Conservation (phyloP, 2,329 filamentous ascomycete species). For the Achaetomium macrosporum region DNA sequence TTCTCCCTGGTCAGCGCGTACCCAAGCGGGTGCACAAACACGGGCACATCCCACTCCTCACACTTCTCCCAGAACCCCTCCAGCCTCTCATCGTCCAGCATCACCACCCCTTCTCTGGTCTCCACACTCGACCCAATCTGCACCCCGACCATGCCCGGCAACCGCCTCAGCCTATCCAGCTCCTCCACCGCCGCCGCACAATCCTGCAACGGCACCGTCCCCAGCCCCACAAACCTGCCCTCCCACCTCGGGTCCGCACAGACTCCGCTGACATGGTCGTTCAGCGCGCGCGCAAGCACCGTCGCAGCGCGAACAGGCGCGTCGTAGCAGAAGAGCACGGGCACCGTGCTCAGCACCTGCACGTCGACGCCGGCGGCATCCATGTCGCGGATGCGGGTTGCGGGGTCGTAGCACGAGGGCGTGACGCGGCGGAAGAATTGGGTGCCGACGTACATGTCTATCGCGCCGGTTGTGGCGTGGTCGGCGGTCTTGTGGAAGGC, state of each 20-base stretch:
- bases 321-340: constrained; percentile 35
- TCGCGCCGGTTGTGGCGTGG: constrained; percentile 13
- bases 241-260: constrained; percentile 21
- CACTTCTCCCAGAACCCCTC: constrained; percentile 31
- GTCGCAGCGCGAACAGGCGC: constrained; percentile 26
- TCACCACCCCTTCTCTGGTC: constrained; percentile 18
- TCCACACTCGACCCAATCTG: constrained; percentile 32
- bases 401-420: constrained; percentile 30
- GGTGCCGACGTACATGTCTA: constrained; percentile 33
- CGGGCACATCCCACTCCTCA: constrained; percentile 29
- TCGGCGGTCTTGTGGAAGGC: constrained; percentile 24
- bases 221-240: constrained; percentile 30
- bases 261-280: constrained; percentile 29
- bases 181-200: constrained; percentile 27
- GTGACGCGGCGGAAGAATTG: constrained; percentile 32
- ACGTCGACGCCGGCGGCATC: constrained; percentile 32
- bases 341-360: constrained; percentile 33
- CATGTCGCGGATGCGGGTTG: constrained; percentile 29
- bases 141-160: constrained; percentile 28
- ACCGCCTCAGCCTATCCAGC: constrained; percentile 23
- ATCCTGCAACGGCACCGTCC: constrained; percentile 31
- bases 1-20: constrained; percentile 32
- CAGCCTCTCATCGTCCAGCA: constrained; percentile 28
- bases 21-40: constrained; percentile 33
- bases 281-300: constrained; percentile 29